Base-by-base conservation (phyloP, 306 rosid genomes). In the Cucumis sativus region DNA sequence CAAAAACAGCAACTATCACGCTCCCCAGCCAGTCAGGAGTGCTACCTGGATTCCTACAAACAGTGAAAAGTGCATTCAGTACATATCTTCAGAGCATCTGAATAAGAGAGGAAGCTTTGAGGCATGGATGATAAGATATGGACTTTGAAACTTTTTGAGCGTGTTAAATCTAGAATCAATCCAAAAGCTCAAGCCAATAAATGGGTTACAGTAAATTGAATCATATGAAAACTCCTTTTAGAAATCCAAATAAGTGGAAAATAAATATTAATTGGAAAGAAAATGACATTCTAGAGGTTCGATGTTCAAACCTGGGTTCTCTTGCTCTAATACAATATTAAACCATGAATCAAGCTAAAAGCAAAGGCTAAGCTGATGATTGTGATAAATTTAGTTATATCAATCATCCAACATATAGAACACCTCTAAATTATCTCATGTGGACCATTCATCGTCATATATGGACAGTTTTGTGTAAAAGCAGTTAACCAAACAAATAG, bases 11-110 rank as follows among this genome's bases (percentile, higher is more conserved):
- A 78, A 95, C 45, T 67, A 87, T 75, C 62, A 86, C 84, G 80
- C 84, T 89, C 73, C 96, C 97, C 74, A 92, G 85, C 98, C 98
- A 95, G 47, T 92, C 97, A 77, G 98, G 95, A 76, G 95, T 85
- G 79, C 85, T 37, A 45, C 98, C 98, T 45, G 98, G 98, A 76
- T 90, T 90, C 91, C 98, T 95, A 88, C 83, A 86, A 79, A 60
- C 54, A 83, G 69, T 56, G 54, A 47, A 77, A 70, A 79, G 23
- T 69, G 70, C 56, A 72, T 71, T 69, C 37, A 68, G 33, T 21
- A 17, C 28, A 23, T 9, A 7, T 41, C 59, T 63, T 37, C 67
- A 56, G 52, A 80, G 73, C 16, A 23, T 77, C n/a, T 60, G 6
- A 14, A 30, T 21, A 16, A 64, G 21, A 18, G 30, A 8, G 52